phyloP scores from a whole-genome alignment of 2,329 filamentous ascomycete species.

The Talaromyces sp. region DNA sequence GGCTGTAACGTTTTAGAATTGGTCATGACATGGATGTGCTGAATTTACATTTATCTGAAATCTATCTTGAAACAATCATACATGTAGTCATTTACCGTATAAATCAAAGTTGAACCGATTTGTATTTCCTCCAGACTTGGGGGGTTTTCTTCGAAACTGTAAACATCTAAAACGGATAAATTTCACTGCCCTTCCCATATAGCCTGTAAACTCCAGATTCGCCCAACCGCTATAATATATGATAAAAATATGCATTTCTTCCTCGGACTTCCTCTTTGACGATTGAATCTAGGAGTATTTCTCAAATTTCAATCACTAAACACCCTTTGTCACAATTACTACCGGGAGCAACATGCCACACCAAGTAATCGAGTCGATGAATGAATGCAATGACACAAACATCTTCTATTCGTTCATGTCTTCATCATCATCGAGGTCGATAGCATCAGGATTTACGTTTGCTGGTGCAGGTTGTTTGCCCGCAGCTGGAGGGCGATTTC shows the following conservation, averaged over 20 bases:
- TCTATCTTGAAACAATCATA: too few relatives aligned
- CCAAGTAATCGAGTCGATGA: background rate
- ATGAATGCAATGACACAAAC: background rate
- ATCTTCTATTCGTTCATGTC: constrained; percentile 33
- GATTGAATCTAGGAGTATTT: background rate
- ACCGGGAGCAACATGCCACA: background rate
- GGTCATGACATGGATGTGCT: background rate
- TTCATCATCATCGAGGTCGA: constrained; percentile 69
- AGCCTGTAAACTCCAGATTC: background rate
- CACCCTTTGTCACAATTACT: background rate
- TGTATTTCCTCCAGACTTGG: background rate
- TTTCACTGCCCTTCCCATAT: background rate
- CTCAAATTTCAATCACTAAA: background rate
- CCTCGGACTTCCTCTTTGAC: background rate
- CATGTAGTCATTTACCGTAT: background rate
- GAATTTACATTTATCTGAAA: background rate
- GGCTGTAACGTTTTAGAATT: too few relatives aligned
- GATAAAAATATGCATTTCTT: background rate
- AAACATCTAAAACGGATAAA: background rate
- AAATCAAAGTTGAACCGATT: background rate
- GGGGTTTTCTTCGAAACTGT: background rate
- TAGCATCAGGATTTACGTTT: constrained; percentile 74
- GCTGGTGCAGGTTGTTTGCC: constrained; percentile 25
- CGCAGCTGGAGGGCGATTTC: constrained; percentile 44
- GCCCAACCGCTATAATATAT: background rate